These are phyloP conservation scores for Pyronema omphalodes DNA, from an alignment of 495 filamentous ascomycete species.

Conservation along the genomic window DNA sequence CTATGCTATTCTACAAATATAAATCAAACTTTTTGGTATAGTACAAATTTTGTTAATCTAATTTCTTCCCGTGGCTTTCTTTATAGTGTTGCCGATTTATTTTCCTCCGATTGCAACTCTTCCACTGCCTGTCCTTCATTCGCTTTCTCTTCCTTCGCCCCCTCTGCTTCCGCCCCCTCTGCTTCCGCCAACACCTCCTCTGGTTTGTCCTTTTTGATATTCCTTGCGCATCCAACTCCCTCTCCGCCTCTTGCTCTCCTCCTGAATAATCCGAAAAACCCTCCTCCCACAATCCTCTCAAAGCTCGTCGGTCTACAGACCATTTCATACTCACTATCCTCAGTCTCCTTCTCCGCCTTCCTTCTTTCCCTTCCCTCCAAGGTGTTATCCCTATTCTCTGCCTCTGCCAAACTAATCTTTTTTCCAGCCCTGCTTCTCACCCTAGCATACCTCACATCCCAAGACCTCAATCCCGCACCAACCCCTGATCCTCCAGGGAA, in stretches of 20 bases:
- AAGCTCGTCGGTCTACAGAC: slow-evolving; percentile 43
- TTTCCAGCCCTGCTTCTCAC: slow-evolving; percentile 27
- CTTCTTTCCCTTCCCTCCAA: slow-evolving; percentile 1
- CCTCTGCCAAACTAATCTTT: background rate
- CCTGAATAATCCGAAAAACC: slow-evolving; percentile 53
- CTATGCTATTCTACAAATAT: no score
- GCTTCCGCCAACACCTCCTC: background rate
- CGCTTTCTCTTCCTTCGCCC: background rate
- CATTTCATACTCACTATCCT: slow-evolving; percentile 2
- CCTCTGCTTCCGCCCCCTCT: background rate
- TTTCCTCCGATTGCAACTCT: no score
- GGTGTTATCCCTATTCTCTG: slow-evolving; percentile 1
- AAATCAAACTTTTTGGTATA: no score
- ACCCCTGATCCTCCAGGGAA: slow-evolving; percentile 34
- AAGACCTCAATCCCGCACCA: slow-evolving; percentile 38
- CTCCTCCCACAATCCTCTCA: slow-evolving; percentile 41
- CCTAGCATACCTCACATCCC: slow-evolving; percentile 40
- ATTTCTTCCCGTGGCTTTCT: no score
- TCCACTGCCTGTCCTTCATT: background rate
- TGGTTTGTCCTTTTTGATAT: background rate
- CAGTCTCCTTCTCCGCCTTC: slow-evolving; percentile 8
- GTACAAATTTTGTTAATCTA: no score
- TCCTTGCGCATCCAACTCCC: background rate
- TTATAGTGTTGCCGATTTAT: no score
- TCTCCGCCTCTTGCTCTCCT: slow-evolving; percentile 14